Evolutionary conservation across 139 green algal genomes (phyloP).

Genomic region (Chlorella ohadii): DNA sequence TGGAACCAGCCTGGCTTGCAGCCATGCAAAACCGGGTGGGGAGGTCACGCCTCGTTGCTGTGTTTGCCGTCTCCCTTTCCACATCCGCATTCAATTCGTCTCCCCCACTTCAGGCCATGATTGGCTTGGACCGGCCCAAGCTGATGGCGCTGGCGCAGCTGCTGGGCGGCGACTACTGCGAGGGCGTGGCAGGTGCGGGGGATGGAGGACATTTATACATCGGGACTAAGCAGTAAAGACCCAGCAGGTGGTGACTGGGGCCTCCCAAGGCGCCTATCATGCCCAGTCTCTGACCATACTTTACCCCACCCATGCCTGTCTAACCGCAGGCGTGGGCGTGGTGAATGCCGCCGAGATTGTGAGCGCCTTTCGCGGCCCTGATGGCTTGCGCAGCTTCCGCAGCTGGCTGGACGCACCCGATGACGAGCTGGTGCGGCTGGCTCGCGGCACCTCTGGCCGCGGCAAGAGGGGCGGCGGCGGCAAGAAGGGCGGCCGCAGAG

Average conservation of each 20-base stretch:
- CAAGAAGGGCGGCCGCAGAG: neutral
- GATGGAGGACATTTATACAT: too few species aligned
- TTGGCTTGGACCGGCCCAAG: conserved; percentile 78
- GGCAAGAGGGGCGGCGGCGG: conserved; percentile 26
- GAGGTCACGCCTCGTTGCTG: too few species aligned
- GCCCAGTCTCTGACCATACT: too few species aligned
- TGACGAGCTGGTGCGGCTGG: conserved; percentile 44
- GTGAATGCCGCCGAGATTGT: conserved; percentile 97
- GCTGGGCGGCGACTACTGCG: conserved; percentile 96
- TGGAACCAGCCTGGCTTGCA: too few species aligned
- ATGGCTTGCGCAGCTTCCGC: conserved; percentile 65
- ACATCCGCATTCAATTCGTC: too few species aligned
- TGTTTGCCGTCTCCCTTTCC: too few species aligned
- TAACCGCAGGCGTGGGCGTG: conserved; percentile 78
- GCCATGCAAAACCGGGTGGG: too few species aligned
- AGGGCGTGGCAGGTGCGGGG: conserved; percentile 59
- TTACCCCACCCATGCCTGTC: too few species aligned
- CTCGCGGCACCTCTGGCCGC: neutral
- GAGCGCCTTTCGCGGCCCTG: conserved; percentile 71
- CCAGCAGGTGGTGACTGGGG: too few species aligned
- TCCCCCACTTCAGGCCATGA: conserved; percentile 51
- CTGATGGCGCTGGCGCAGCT: conserved; percentile 90
- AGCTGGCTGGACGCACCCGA: conserved; percentile 68
- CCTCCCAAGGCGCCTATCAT: too few species aligned
- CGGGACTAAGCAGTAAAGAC: too few species aligned